Conservation (phyloP, 805 yeast species). For the Metschnikowia orientalis region DNA sequence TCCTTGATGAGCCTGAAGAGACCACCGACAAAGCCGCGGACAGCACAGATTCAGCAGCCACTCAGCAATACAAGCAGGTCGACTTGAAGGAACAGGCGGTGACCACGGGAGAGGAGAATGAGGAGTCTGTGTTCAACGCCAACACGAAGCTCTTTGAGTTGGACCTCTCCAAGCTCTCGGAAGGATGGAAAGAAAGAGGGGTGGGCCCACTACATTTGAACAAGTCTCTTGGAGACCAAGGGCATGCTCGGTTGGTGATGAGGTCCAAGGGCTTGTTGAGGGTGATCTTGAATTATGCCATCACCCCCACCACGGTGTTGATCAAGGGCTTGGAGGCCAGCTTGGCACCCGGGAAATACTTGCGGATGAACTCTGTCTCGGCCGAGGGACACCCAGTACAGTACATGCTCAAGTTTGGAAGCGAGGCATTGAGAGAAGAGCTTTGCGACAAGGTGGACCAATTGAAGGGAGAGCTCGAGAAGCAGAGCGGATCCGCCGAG, state of each 20-base stretch:
- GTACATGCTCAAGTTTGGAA: conserved; percentile 72
- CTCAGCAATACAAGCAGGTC: conserved; percentile 49
- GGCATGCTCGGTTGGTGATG: conserved; percentile 73
- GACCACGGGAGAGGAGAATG: conserved; percentile 89
- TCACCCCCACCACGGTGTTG: conserved; percentile 58
- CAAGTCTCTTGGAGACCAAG: conserved; percentile 31
- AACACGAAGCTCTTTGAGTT: conserved; percentile 77
- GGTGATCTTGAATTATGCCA: conserved; percentile 73
- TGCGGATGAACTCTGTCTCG: conserved; percentile 67
- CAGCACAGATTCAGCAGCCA: conserved; percentile 22
- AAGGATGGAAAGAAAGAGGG: conserved; percentile 97
- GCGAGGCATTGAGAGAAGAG: conserved; percentile 54
- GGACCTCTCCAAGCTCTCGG: conserved; percentile 57
- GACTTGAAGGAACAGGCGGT: conserved; percentile 53
- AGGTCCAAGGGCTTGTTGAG: conserved; percentile 82
- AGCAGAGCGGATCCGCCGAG: background rate
- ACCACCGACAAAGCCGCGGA: conserved; percentile 8
- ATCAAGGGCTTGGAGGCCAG: conserved; percentile 85
- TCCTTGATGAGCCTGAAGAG: conserved; percentile 44
- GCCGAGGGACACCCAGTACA: conserved; percentile 66
- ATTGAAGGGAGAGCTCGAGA: conserved; percentile 20
- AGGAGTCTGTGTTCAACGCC: conserved; percentile 59
- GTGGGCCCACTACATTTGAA: conserved; percentile 84
- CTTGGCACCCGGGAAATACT: conserved; percentile 73
- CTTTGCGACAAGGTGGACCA: conserved; percentile 49